phyloP scores from a whole-genome alignment of 2,329 filamentous ascomycete genomes.

The Cercospora zeae-maydis region DNA sequence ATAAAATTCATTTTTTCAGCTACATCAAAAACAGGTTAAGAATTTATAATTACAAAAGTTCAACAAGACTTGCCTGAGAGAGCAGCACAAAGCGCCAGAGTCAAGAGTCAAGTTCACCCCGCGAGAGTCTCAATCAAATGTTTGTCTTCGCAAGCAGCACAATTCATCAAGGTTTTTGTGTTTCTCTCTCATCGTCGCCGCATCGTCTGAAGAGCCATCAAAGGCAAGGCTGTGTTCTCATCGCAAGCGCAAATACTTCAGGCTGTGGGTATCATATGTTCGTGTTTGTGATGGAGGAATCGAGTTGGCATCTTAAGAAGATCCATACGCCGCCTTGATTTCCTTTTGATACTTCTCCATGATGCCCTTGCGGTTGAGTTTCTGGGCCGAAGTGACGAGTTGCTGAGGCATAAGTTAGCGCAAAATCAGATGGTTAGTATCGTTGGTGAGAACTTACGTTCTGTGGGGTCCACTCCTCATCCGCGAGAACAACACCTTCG shows the following conservation, averaged over 20 bases:
- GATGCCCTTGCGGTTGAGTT: conserved; percentile 51
- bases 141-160: not conserved
- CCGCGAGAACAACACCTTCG: conserved; percentile 70
- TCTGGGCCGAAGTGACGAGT: conserved; percentile 52
- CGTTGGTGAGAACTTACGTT: conserved; percentile 58
- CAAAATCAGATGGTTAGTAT: conserved; percentile 17
- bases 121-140: not conserved
- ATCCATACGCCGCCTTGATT: conserved; percentile 47
- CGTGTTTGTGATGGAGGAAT: not conserved
- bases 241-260: not conserved
- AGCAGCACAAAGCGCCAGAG: not conserved
- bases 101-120: not conserved
- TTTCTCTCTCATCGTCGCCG: not conserved
- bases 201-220: not conserved
- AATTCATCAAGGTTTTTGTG: not conserved
- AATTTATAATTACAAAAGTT: not conserved
- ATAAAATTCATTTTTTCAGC: not conserved
- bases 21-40: not conserved
- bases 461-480: conserved; percentile 83
- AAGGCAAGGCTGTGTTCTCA: not conserved
- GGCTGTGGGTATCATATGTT: conserved; percentile 4
- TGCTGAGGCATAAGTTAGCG: conserved; percentile 35
- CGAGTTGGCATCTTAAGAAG: not conserved
- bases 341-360: conserved; percentile 51
- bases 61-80: not conserved